Base-by-base conservation (phyloP, 2,329 filamentous ascomycete genomes). In the Arthrobotrys pseudoclavata region DNA sequence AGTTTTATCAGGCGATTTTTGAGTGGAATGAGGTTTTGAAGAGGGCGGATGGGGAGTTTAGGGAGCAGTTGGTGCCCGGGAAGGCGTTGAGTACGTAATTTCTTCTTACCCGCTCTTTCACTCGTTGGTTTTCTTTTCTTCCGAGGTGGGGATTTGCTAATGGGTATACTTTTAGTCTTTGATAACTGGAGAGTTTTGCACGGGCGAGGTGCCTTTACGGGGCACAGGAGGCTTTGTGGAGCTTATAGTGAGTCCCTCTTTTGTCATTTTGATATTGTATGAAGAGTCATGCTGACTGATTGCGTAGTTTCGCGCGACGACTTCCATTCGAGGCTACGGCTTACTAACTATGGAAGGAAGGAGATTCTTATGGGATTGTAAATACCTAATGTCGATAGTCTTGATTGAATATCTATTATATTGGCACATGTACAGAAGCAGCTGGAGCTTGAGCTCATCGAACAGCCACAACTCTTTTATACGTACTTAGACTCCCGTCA, bases 141-240 rank as follows among this genome's bases (percentile, higher is more conserved):
- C 7, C 26, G 48, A 70, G 29, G 79, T 84, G n/a, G 82, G 2
- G 4, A n/a, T 37, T 53, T 24, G 37, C 60, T 68, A 34, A 61
- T 34, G 47, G 12, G 22, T n/a, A 10, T 12, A 2, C 13, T 40
- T 40, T 40, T 80, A 92, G 92, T 98, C 55, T 97, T 99, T 83
- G 93, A 99, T 83, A 98, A 99, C 82, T 97, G 95, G 94, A 88
- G 96, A 75, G 91, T 97, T 37, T 85, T 98, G 80, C 96, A 99
- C 84, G 96, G 95, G 0, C 87, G 96, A 81, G 90, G 90, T 63
- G 89, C 89, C 0, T 99, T 98, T 82, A 91, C 90, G 4, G 96
- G 96, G 0, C 89, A 91, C 82, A 87, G 96, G 80, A 90, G 94
- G 80, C 92, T 99, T 82, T 97, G 94, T 83, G 96, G 96, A 76